Conservation (phyloP, 331 rosid genomes). For the Malus hybrid region DNA sequence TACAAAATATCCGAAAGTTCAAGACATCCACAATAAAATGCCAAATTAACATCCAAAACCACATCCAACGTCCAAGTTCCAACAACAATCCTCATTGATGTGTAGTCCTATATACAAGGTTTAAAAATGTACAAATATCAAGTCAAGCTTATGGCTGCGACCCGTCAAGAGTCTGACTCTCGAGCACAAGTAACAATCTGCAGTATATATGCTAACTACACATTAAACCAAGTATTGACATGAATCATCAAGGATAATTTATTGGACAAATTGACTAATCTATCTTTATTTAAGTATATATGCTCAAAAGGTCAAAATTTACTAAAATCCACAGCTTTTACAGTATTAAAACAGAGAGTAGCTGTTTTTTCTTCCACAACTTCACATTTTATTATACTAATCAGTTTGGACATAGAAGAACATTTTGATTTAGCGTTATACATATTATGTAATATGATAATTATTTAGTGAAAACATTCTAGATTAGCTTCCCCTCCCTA, state of each 20-base stretch:
- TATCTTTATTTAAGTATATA: not conserved
- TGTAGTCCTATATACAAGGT: too few species aligned
- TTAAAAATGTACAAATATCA: too few species aligned
- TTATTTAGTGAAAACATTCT: not conserved
- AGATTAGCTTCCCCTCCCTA: not conserved
- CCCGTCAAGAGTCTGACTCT: too few species aligned
- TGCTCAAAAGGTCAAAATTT: slow-evolving; percentile 15
- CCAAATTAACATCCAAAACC: too few species aligned
- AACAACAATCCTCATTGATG: too few species aligned
- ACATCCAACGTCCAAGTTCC: too few species aligned
- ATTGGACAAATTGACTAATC: slow-evolving; percentile 2
- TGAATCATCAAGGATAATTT: not conserved
- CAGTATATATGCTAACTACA: too few species aligned
- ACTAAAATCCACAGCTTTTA: not conserved
- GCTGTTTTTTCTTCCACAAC: slow-evolving; percentile 2
- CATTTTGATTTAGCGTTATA: slow-evolving; percentile 5
- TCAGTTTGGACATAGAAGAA: slow-evolving; percentile 1
- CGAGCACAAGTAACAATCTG: too few species aligned
- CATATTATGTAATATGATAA: not conserved
- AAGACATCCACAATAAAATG: too few species aligned
- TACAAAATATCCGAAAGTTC: too few species aligned
- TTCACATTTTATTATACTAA: not conserved
- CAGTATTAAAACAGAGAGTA: not conserved
- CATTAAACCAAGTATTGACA: not conserved
- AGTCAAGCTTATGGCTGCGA: too few species aligned